Percentiles rank a stretch among this genome's conserved stretches.
These are phyloP conservation scores for Pichia paraexigua DNA, from an alignment of 805 yeast genomes.

Conservation along the genomic window DNA sequence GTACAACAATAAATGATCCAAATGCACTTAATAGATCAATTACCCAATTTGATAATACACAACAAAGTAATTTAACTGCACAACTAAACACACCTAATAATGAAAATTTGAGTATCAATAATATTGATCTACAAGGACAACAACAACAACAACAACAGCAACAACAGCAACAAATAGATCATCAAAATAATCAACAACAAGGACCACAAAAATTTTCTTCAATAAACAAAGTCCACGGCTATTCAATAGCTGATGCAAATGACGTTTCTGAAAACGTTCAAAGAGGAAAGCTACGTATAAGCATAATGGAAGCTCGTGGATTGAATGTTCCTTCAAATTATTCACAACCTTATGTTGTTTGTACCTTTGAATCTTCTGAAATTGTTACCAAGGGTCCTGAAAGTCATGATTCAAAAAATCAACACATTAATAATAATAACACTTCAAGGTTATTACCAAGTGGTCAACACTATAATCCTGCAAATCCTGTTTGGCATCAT, in stretches of 20 bases:
- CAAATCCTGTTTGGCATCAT: constrained; percentile 86
- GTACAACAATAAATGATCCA: constrained; percentile 47
- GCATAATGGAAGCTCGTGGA: constrained; percentile 71
- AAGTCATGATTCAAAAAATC: constrained; percentile 27
- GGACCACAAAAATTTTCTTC: constrained; percentile 4
- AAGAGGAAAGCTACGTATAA: constrained; percentile 76
- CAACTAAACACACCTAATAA: constrained; percentile 8
- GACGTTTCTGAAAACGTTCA: constrained; percentile 36
- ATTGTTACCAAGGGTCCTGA: constrained; percentile 79
- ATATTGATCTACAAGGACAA: neutral
- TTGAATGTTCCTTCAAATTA: constrained; percentile 45
- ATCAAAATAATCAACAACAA: constrained; percentile 6
- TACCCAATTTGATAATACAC: constrained; percentile 26
- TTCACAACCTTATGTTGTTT: constrained; percentile 81
- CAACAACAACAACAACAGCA: constrained; percentile 7
- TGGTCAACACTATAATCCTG: constrained; percentile 22
- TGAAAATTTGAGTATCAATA: neutral
- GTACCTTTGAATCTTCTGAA: constrained; percentile 88
- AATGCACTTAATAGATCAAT: constrained; percentile 27
- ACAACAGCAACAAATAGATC: neutral
- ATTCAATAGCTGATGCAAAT: constrained; percentile 12
- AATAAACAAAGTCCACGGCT: constrained; percentile 21
- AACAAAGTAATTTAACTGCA: constrained; percentile 16
- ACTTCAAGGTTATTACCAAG: constrained; percentile 3
- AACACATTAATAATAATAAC: neutral